Evolutionary conservation across 2,329 filamentous ascomycete species (phyloP).

Genomic region (Penicillium olsonii): DNA sequence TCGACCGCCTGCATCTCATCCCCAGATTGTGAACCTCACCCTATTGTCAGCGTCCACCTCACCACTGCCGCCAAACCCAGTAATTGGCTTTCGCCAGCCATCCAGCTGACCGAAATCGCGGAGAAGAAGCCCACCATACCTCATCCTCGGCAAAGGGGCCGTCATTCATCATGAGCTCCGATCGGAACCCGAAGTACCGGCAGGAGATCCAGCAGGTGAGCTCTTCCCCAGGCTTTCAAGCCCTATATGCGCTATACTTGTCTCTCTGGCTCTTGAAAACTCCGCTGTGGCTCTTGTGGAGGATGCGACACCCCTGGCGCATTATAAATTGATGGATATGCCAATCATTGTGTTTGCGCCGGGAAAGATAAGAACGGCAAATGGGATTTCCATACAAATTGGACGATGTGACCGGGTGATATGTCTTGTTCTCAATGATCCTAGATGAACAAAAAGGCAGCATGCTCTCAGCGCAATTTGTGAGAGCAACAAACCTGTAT

Average conservation of each 20-base stretch:
- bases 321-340: neutral
- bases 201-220: slow-evolving; percentile 97
- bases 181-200: slow-evolving; percentile 82
- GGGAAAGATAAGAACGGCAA: neutral
- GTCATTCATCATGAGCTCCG: slow-evolving; percentile 61
- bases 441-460: no score
- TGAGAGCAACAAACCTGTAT: no score
- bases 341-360: neutral
- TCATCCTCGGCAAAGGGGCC: neutral
- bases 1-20: neutral
- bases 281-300: neutral
- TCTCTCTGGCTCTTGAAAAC: neutral
- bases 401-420: neutral
- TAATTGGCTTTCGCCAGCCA: neutral
- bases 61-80: neutral
- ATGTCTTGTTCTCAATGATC: neutral
- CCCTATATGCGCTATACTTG: neutral
- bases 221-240: neutral
- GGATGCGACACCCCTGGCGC: no score
- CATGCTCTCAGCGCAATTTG: no score
- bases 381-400: neutral
- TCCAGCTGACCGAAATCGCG: neutral
- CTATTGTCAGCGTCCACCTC: neutral
- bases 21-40: neutral
- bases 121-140: neutral